phyloP scores from a whole-genome alignment of 1,284 basidiomycete genomes.

The Xerocomus cyaneibrunnescens region DNA sequence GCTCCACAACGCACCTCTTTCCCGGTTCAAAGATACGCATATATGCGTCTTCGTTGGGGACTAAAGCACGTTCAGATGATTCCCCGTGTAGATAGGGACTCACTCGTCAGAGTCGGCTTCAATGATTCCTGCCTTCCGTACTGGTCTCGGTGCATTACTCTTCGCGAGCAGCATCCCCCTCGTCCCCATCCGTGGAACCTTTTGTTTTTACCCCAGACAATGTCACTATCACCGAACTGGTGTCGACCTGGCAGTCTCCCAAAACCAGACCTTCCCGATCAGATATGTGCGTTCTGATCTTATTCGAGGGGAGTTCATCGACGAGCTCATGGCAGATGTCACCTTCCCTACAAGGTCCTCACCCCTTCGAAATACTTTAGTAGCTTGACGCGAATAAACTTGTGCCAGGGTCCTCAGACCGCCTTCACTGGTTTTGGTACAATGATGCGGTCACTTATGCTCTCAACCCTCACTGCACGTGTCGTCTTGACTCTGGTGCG shows the following conservation, averaged over 20 bases:
- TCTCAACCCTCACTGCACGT: slow-evolving; percentile 76
- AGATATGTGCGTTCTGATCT: no score
- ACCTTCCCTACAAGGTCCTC: slow-evolving; percentile 43
- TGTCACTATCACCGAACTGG: no score
- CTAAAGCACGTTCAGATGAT: no score
- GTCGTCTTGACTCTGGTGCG: slow-evolving; percentile 79
- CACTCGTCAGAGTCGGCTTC: no score
- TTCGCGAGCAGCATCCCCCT: slow-evolving; percentile 20
- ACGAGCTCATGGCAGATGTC: slow-evolving; percentile 59
- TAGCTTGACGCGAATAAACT: slow-evolving; percentile 74
- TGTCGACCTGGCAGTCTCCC: no score
- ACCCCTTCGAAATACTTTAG: slow-evolving; percentile 87
- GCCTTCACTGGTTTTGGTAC: slow-evolving; percentile 83
- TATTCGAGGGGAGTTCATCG: slow-evolving; percentile 76
- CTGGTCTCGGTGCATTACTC: slow-evolving; percentile 14
- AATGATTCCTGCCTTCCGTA: slow-evolving; percentile 12
- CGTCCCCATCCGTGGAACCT: no score
- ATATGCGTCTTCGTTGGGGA: no score
- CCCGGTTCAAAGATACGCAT: no score
- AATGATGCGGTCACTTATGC: slow-evolving; percentile 62
- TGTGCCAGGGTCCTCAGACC: slow-evolving; percentile 66
- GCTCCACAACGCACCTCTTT: no score
- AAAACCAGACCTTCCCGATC: no score
- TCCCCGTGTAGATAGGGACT: no score
- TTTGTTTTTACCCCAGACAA: no score